Percentiles rank a stretch among this genome's conserved stretches.
phyloP scores from a whole-genome alignment of 352 stramenopile species.

The Pythium oligandrum region DNA sequence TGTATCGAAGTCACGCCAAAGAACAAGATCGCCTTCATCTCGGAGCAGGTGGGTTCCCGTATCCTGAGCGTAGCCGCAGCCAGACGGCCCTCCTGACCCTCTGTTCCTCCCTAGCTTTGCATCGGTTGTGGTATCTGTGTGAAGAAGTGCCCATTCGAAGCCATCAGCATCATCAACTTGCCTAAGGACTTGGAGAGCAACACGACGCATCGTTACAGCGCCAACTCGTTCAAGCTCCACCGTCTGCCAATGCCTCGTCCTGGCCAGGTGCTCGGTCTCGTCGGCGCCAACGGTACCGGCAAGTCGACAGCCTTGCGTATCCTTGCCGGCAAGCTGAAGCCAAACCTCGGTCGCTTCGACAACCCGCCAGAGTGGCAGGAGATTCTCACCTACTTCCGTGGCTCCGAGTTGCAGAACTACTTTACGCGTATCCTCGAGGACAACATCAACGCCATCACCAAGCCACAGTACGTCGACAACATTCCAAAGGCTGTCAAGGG shows the following conservation, averaged over 20 bases:
- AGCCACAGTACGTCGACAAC: constrained; percentile 99
- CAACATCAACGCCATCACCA: constrained; percentile 99
- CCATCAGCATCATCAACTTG: constrained; percentile 99
- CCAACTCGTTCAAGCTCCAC: constrained; percentile 99
- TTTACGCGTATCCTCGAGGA: constrained; percentile 99
- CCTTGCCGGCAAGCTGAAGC: constrained; percentile 98
- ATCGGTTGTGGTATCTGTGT: constrained; percentile 99
- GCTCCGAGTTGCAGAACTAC: constrained; percentile 98
- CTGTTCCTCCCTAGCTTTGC: constrained; percentile 81
- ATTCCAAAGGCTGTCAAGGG: constrained; percentile 97
- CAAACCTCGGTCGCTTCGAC: constrained; percentile 97
- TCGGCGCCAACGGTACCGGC: constrained; percentile 99
- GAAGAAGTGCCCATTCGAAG: constrained; percentile 99
- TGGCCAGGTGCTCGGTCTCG: constrained; percentile 97
- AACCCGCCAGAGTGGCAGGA: constrained; percentile 98
- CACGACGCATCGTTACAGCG: constrained; percentile 99
- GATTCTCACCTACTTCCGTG: constrained; percentile 98
- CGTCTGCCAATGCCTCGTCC: constrained; percentile 97
- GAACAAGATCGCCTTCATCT: constrained; percentile 98
- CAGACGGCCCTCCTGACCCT: not conserved
- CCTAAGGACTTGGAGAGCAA: constrained; percentile 98
- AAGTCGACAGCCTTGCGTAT: constrained; percentile 99
- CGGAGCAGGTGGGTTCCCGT: constrained; percentile 65
- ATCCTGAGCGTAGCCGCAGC: constrained; percentile 7
- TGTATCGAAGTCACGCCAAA: constrained; percentile 98